Evolutionary conservation across 495 filamentous ascomycete species (phyloP).

Genomic region (Aspergillus bridgeri): DNA sequence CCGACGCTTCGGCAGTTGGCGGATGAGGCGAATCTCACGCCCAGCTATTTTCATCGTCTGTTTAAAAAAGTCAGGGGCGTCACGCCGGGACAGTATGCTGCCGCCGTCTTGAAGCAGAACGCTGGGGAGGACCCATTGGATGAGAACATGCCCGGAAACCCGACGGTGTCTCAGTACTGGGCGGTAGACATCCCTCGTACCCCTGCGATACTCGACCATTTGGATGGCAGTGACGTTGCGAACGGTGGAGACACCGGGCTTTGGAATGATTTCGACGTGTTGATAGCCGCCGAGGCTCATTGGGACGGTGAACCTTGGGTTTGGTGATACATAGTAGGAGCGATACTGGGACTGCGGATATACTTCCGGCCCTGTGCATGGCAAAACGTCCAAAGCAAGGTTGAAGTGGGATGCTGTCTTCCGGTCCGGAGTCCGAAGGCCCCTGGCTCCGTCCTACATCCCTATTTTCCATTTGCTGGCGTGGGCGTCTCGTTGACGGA

Average conservation of each 20-base stretch:
- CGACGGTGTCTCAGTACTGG: slow-evolving; percentile 12
- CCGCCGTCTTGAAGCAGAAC: slow-evolving; percentile 1
- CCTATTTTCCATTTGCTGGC: too few relatives aligned
- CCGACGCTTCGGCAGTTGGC: slow-evolving; percentile 52
- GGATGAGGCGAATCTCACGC: slow-evolving; percentile 49
- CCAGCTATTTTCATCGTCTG: slow-evolving; percentile 61
- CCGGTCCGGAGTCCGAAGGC: too few relatives aligned
- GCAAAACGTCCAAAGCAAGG: too few relatives aligned
- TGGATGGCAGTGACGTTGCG: slow-evolving; percentile 10
- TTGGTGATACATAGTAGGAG: not conserved
- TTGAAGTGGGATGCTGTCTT: too few relatives aligned
- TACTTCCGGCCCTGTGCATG: too few relatives aligned
- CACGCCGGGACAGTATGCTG: slow-evolving; percentile 56
- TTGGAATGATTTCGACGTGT: slow-evolving; percentile 41
- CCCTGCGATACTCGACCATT: slow-evolving; percentile 8
- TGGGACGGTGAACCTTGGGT: slow-evolving; percentile 12
- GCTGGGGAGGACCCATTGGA: slow-evolving; percentile 3
- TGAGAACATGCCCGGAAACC: slow-evolving; percentile 2
- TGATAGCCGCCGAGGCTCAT: slow-evolving; percentile 32
- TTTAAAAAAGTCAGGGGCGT: slow-evolving; percentile 58
- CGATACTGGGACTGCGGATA: too few relatives aligned
- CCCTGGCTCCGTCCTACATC: too few relatives aligned
- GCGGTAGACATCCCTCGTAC: slow-evolving; percentile 9
- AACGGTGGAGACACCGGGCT: slow-evolving; percentile 7
- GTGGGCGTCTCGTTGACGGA: too few relatives aligned